phyloP scores from a whole-genome alignment of 352 stramenopile genomes.

The Globisporangium paddicum region DNA sequence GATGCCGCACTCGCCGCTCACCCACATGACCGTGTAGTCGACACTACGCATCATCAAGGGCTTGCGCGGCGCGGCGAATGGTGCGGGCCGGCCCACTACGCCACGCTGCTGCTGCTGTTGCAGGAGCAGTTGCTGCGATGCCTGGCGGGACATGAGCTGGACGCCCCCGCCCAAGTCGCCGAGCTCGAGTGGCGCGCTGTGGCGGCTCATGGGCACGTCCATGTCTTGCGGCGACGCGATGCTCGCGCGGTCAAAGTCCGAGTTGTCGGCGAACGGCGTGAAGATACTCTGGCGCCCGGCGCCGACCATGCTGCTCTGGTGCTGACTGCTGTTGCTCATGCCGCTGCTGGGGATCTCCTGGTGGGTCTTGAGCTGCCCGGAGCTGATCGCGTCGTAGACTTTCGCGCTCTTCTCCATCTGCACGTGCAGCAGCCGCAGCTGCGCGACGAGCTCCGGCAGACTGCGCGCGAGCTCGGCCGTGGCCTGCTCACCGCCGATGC shows the following conservation, averaged over 20 bases:
- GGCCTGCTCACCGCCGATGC: conserved; percentile 14
- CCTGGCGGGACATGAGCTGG: conserved; percentile 24
- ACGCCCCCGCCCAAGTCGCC: conserved; percentile 1
- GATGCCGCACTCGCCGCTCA: conserved; percentile 80
- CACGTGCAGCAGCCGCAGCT: conserved; percentile 52
- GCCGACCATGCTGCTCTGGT: not conserved
- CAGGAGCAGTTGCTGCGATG: conserved; percentile 21
- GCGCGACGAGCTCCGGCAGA: conserved; percentile 54
- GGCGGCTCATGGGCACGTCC: not conserved
- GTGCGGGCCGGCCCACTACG: not conserved
- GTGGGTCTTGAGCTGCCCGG: conserved; percentile 13
- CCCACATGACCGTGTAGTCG: conserved; percentile 77
- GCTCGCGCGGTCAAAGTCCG: conserved; percentile 8
- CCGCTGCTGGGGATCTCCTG: conserved; percentile 3
- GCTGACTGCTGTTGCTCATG: conserved; percentile 2
- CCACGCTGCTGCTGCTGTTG: conserved; percentile 19
- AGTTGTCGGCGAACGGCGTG: conserved; percentile 23
- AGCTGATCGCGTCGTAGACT: conserved; percentile 60
- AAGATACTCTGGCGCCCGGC: conserved; percentile 26
- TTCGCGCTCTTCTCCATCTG: conserved; percentile 72
- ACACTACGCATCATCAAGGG: conserved; percentile 12
- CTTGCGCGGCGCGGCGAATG: not conserved
- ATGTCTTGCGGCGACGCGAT: conserved; percentile 3
- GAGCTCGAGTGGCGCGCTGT: conserved; percentile 16
- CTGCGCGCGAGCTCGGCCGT: conserved; percentile 48